phyloP scores from a whole-genome alignment of 176 grass and related monocot genomes.

The Oropetium thomaeum region DNA sequence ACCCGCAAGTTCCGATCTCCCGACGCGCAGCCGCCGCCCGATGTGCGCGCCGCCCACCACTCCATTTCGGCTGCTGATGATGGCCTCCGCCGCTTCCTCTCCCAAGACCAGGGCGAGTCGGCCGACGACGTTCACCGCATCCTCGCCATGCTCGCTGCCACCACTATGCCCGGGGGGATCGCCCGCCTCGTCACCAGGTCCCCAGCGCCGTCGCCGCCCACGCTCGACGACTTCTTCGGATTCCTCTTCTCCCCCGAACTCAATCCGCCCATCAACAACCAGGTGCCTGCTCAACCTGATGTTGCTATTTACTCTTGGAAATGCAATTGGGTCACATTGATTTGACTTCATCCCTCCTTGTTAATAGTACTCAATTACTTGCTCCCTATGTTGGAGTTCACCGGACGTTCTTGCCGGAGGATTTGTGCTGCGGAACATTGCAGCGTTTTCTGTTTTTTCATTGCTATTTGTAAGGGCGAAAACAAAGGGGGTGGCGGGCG shows the following conservation, averaged over 20 bases:
- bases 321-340: not conserved
- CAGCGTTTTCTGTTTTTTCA: too few relatives aligned
- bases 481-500: too few relatives aligned
- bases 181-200: slow-evolving; percentile 37
- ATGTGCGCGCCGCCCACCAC: slow-evolving; percentile 49
- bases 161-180: not conserved
- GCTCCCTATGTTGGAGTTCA: too few relatives aligned
- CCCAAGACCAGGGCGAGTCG: slow-evolving; percentile 40
- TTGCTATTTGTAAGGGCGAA: too few relatives aligned
- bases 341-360: not conserved
- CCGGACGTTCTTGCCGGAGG: too few relatives aligned
- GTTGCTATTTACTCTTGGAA: not conserved
- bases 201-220: not conserved
- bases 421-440: too few relatives aligned
- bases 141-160: slow-evolving; percentile 27
- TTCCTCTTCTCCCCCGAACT: slow-evolving; percentile 70
- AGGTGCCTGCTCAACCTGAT: not conserved
- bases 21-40: slow-evolving; percentile 54
- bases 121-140: slow-evolving; percentile 39
- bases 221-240: slow-evolving; percentile 61
- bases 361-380: too few relatives aligned
- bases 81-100: slow-evolving; percentile 50
- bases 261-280: slow-evolving; percentile 54
- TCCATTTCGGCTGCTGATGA: not conserved
- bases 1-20: slow-evolving; percentile 74